Conservation (phyloP, 495 filamentous ascomycete genomes). For the Penicillium waksmanii region DNA sequence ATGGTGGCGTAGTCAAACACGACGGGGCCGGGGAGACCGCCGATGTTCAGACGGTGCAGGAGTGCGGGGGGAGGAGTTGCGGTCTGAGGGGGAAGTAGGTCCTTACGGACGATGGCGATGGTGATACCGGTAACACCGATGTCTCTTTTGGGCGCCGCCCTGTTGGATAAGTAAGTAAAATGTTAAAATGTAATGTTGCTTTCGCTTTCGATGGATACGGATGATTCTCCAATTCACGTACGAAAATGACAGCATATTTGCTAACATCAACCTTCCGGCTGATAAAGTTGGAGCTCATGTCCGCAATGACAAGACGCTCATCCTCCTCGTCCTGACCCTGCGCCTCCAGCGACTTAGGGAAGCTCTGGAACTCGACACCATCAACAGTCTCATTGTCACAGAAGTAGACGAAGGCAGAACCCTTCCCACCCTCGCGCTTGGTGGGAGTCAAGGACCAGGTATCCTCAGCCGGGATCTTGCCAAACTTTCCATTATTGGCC, state of each 20-base stretch:
- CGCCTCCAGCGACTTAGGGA: conserved; percentile 65
- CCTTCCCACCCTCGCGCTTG: conserved; percentile 50
- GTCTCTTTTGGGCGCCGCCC: conserved; percentile 87
- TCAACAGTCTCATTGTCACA: conserved; percentile 88
- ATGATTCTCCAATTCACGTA: conserved; percentile 21
- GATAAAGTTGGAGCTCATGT: conserved; percentile 79
- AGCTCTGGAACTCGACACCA: conserved; percentile 87
- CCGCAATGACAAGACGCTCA: conserved; percentile 73
- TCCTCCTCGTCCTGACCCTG: conserved; percentile 54
- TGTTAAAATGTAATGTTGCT: no score
- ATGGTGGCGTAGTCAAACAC: conserved; percentile 80
- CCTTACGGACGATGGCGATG: conserved; percentile 77
- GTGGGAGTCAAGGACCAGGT: conserved; percentile 76
- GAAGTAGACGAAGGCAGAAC: conserved; percentile 79
- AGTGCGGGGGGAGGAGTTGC: conserved; percentile 61
- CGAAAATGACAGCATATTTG: conserved; percentile 61
- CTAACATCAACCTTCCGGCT: conserved; percentile 66
- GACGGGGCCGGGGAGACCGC: conserved; percentile 70
- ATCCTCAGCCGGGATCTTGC: conserved; percentile 74
- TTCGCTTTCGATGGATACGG: no score
- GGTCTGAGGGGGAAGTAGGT: conserved; percentile 66
- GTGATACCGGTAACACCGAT: conserved; percentile 85
- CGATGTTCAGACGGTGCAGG: conserved; percentile 64
- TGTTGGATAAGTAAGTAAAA: conserved; percentile 20
- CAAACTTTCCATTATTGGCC: conserved; percentile 82